phyloP scores from a whole-genome alignment of 2,329 filamentous ascomycete genomes.

The Clarireedia homoeocarpa region DNA sequence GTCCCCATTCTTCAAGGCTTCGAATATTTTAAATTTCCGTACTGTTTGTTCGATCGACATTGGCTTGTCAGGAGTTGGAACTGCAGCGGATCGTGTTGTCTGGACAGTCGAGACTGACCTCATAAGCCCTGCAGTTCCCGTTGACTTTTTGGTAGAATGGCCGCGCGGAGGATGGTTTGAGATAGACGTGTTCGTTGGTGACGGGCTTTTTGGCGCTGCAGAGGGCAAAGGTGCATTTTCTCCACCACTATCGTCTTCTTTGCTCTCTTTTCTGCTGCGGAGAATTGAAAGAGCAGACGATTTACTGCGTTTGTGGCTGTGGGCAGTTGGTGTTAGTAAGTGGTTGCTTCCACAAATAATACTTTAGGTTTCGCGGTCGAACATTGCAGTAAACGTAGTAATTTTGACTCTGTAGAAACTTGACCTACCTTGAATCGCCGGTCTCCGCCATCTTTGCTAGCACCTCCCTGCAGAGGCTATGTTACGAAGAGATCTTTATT shows the following conservation, averaged over 20 bases:
- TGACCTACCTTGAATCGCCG: neutral
- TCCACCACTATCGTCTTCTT: constrained; percentile 23
- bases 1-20: constrained; percentile 84
- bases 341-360: neutral
- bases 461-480: too few relatives aligned
- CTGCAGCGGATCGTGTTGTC: constrained; percentile 10
- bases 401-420: neutral
- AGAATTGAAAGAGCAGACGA: constrained; percentile 47
- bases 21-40: constrained; percentile 87
- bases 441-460: too few relatives aligned
- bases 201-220: constrained; percentile 21
- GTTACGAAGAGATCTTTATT: too few relatives aligned
- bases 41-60: constrained; percentile 83
- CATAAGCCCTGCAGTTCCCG: constrained; percentile 24
- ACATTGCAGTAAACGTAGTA: neutral
- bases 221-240: constrained; percentile 25
- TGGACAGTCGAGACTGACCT: constrained; percentile 14
- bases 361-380: neutral
- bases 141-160: constrained; percentile 23
- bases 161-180: constrained; percentile 19
- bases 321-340: neutral
- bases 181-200: constrained; percentile 17
- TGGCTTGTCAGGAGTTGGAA: constrained; percentile 22
- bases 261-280: constrained; percentile 36
- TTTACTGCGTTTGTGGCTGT: constrained; percentile 42